phyloP scores from a whole-genome alignment of 2,329 filamentous ascomycete genomes.

The Venturia carpophila region DNA sequence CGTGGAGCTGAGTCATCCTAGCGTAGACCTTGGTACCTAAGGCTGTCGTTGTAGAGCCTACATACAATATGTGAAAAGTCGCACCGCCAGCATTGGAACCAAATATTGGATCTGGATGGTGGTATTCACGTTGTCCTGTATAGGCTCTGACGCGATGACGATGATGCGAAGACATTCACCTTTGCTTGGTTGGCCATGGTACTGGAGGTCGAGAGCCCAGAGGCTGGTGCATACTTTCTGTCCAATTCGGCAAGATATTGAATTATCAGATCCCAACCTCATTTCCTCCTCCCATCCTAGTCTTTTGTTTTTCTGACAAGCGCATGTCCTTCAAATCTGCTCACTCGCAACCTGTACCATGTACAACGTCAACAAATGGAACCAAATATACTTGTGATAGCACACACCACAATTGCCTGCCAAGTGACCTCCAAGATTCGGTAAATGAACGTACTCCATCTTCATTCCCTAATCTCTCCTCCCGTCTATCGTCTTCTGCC shows the following conservation, averaged over 20 bases:
- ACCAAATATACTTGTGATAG: background rate
- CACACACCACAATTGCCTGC: background rate
- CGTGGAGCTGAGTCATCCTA: background rate
- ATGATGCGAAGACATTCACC: background rate
- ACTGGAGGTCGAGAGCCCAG: background rate
- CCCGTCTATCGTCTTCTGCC: conserved; percentile 8
- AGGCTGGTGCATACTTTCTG: background rate
- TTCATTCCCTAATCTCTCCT: background rate
- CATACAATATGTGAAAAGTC: background rate
- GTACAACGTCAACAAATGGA: background rate
- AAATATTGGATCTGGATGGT: no score
- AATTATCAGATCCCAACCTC: background rate
- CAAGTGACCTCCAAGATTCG: background rate
- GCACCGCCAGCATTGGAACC: background rate
- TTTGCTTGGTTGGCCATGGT: background rate
- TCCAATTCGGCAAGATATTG: background rate
- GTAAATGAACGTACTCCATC: background rate
- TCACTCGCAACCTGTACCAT: background rate
- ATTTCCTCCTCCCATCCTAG: background rate
- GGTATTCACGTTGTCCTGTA: background rate
- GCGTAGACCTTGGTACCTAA: background rate
- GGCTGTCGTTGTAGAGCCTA: background rate
- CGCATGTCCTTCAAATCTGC: background rate
- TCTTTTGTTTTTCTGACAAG: background rate
- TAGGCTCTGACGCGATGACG: background rate